A percentile compares a stretch with the other conserved stretches of the same genome.
Conservation (phyloP, 371 early-diverging fungal species). For the Mucor circinelloides region DNA sequence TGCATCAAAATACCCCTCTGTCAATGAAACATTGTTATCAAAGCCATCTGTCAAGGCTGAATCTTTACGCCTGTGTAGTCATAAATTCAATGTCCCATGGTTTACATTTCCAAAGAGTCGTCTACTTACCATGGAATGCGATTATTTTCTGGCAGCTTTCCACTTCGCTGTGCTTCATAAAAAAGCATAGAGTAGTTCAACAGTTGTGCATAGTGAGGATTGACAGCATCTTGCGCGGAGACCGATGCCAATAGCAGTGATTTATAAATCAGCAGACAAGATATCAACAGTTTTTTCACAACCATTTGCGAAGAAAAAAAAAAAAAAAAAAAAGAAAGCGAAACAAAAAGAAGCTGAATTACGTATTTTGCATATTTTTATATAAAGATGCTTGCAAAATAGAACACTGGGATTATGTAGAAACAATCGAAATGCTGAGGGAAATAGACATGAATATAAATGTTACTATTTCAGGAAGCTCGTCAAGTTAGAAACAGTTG, state of each 20-base stretch:
- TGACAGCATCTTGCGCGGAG: slow-evolving; percentile 32
- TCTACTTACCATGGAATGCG: slow-evolving; percentile 46
- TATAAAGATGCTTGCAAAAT: not conserved
- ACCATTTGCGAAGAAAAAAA: not conserved
- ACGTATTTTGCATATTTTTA: not conserved
- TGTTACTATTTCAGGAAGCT: not conserved
- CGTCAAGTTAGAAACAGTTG: not conserved
- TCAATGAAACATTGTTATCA: slow-evolving; percentile 30
- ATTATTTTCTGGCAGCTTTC: slow-evolving; percentile 49
- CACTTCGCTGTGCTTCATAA: slow-evolving; percentile 62
- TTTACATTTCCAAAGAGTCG: not conserved
- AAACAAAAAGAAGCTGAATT: not conserved
- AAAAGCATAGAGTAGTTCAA: slow-evolving; percentile 51
- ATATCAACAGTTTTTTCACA: not conserved
- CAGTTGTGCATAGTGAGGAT: slow-evolving; percentile 8
- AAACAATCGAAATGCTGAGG: not conserved
- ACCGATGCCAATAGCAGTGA: slow-evolving; percentile 7
- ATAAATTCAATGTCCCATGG: not conserved
- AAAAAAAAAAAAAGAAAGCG: not conserved
- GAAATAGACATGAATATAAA: not conserved
- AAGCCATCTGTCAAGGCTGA: slow-evolving; percentile 55
- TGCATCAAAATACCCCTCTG: slow-evolving; percentile 46
- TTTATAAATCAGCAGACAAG: not conserved
- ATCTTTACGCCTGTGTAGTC: slow-evolving; percentile 46
- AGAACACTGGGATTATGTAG: not conserved